phyloP scores from a whole-genome alignment of 345 rosid genomes.

The Boechera stricta region DNA sequence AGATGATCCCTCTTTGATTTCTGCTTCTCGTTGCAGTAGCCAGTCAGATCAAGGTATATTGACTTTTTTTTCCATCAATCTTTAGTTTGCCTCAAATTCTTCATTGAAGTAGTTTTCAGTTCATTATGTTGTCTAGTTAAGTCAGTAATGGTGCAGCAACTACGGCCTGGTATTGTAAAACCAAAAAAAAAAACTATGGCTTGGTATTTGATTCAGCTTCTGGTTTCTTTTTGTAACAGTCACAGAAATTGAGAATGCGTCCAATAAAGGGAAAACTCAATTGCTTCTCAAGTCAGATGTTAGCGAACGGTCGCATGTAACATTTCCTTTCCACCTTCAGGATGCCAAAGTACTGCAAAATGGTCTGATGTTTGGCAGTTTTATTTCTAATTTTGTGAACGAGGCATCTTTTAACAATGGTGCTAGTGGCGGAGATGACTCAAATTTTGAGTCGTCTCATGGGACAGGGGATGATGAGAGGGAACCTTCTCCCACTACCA shows the following conservation, averaged over 20 bases:
- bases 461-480: conserved; percentile 49
- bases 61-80: background rate
- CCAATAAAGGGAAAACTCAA: conserved; percentile 46
- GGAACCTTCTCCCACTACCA: conserved; percentile 49
- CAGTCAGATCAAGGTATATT: conserved; percentile 52
- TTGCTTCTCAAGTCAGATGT: conserved; percentile 45
- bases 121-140: conserved; percentile 13
- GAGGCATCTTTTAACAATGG: conserved; percentile 35
- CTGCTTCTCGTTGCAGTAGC: conserved; percentile 40
- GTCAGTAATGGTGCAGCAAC: conserved; percentile 6
- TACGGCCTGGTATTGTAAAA: background rate
- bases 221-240: conserved; percentile 30
- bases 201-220: conserved; percentile 25
- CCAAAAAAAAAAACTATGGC: background rate
- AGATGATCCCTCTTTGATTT: conserved; percentile 41
- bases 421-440: conserved; percentile 48
- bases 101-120: conserved; percentile 6
- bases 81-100: background rate
- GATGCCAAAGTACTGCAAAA: conserved; percentile 68
- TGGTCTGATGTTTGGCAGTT: conserved; percentile 90
- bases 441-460: conserved; percentile 48
- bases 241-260: conserved; percentile 28
- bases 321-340: conserved; percentile 79
- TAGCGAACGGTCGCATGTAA: conserved; percentile 64
- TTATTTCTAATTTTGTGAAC: conserved; percentile 56